phyloP scores from a whole-genome alignment of 2,329 filamentous ascomycete genomes.

The Cercospora citrullina region DNA sequence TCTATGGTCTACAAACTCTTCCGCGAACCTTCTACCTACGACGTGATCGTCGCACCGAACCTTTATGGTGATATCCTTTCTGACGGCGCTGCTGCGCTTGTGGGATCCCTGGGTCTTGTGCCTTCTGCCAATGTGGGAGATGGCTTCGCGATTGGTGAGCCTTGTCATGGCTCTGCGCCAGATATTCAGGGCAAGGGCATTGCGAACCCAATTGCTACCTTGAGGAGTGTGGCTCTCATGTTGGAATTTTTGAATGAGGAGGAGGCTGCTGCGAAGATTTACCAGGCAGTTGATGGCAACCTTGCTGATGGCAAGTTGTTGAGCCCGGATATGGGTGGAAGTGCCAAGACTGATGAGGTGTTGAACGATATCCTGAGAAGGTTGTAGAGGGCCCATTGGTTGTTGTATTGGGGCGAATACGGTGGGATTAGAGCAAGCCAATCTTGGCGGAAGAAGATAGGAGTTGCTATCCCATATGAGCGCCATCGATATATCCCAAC shows the following conservation, averaged over 20 bases:
- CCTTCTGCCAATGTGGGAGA: constrained; percentile 94
- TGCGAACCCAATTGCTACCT: constrained; percentile 93
- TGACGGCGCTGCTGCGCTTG: constrained; percentile 90
- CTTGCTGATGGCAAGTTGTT: constrained; percentile 79
- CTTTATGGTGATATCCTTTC: constrained; percentile 96
- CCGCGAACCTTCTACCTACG: constrained; percentile 90
- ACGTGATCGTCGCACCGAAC: constrained; percentile 97
- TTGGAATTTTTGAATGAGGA: constrained; percentile 91
- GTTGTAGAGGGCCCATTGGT: constrained; percentile 56
- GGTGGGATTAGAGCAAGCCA: not conserved
- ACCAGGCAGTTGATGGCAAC: constrained; percentile 87
- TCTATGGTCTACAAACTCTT: constrained; percentile 99
- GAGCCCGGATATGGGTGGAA: constrained; percentile 87
- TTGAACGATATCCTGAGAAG: constrained; percentile 82
- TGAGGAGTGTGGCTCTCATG: constrained; percentile 90
- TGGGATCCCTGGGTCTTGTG: constrained; percentile 87
- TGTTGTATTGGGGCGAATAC: no score
- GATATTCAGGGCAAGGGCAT: constrained; percentile 93
- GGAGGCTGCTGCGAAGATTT: constrained; percentile 83
- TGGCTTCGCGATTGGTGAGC: constrained; percentile 93
- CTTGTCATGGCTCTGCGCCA: constrained; percentile 92
- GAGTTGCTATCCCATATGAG: not conserved
- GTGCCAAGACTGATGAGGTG: constrained; percentile 81
- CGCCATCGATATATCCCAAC: not conserved
- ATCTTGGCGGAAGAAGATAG: not conserved